Evolutionary conservation across 202 grass and related monocot species (phyloP).

Genomic region (Schoenoplectus triqueter): DNA sequence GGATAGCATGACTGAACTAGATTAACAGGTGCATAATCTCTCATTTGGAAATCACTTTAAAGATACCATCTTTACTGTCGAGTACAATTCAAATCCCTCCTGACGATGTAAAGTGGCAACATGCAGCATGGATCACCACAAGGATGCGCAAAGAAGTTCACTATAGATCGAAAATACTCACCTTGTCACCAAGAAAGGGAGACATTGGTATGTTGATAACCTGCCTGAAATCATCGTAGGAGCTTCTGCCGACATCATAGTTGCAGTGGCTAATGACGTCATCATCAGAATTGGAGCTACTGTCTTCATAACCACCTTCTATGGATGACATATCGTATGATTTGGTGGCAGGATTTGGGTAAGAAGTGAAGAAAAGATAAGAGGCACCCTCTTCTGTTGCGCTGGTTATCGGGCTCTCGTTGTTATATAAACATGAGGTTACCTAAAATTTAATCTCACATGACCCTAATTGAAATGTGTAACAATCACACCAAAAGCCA

Average conservation of each 20-base stretch:
- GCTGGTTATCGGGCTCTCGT: constrained; percentile 7
- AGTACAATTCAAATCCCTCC: constrained; percentile 3
- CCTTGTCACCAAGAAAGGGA: constrained; percentile 74
- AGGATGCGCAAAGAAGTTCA: constrained; percentile 7
- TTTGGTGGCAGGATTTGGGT: not conserved
- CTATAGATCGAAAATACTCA: constrained; percentile 20
- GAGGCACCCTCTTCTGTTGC: not conserved
- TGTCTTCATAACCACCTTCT: not conserved
- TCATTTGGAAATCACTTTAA: constrained; percentile 7
- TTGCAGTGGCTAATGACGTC: no score
- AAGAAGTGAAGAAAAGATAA: not conserved
- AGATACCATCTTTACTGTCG: not conserved
- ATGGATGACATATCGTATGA: not conserved
- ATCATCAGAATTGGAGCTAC: no score
- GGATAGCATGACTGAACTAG: not conserved
- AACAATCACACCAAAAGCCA: not conserved
- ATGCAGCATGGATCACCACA: not conserved
- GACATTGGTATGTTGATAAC: no score
- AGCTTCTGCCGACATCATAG: no score
- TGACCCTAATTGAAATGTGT: not conserved
- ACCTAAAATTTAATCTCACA: constrained; percentile 21
- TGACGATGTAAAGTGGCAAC: not conserved
- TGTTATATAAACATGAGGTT: not conserved
- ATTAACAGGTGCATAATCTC: not conserved
- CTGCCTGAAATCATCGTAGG: no score